Percentiles rank a stretch among this genome's conserved stretches.
Evolutionary conservation across 352 stramenopile species (phyloP).

Genomic region (Elongisporangium prolatum): DNA sequence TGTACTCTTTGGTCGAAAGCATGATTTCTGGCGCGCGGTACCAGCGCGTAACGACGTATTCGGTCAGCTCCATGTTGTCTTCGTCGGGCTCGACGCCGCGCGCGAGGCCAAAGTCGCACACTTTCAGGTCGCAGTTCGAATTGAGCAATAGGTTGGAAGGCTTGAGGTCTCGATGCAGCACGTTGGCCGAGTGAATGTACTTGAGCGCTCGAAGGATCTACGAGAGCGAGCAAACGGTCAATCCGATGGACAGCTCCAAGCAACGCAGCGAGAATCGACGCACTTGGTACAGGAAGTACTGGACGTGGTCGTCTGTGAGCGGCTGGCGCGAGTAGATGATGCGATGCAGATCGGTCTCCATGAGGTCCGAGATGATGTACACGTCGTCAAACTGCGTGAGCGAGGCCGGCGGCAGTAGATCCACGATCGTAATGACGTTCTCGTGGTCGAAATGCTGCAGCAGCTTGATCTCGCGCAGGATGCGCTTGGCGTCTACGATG

Average conservation of each 20-base stretch:
- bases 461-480: slow-evolving; percentile 96
- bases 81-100: slow-evolving; percentile 76
- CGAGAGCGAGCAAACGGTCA: not conserved
- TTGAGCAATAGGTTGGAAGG: slow-evolving; percentile 97
- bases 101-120: slow-evolving; percentile 91
- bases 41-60: slow-evolving; percentile 93
- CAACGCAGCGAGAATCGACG: not conserved
- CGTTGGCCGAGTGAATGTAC: slow-evolving; percentile 92
- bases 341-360: slow-evolving; percentile 97
- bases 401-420: slow-evolving; percentile 92
- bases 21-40: slow-evolving; percentile 95
- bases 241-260: not conserved
- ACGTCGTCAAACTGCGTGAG: slow-evolving; percentile 96
- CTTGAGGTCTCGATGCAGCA: slow-evolving; percentile 97
- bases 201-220: slow-evolving; percentile 95
- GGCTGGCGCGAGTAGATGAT: slow-evolving; percentile 97
- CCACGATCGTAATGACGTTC: slow-evolving; percentile 95
- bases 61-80: slow-evolving; percentile 89
- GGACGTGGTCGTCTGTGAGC: slow-evolving; percentile 91
- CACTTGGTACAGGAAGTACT: slow-evolving; percentile 92
- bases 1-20: slow-evolving; percentile 95
- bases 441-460: slow-evolving; percentile 93
- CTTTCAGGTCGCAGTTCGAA: slow-evolving; percentile 90
- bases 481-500: slow-evolving; percentile 99
- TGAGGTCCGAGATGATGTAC: slow-evolving; percentile 97